phyloP scores from a whole-genome alignment of 495 filamentous ascomycete genomes.

The Aspergillus nidulans region DNA sequence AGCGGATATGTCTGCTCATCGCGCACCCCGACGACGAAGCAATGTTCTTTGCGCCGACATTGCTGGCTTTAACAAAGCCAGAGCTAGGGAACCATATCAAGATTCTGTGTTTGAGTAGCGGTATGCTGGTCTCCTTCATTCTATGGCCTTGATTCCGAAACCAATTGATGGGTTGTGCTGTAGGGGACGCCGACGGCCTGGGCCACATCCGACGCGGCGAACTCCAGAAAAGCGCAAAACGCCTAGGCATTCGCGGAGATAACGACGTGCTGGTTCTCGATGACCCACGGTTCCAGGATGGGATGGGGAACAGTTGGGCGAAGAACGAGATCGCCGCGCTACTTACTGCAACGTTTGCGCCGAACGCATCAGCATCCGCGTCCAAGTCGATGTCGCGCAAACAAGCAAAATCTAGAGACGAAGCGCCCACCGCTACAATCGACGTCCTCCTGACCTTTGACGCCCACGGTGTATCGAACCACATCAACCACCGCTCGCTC shows the following conservation, averaged over 20 bases:
- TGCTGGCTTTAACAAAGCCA: constrained; percentile 71
- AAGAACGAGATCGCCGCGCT: constrained; percentile 61
- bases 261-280: constrained; percentile 82
- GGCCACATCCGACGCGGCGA: constrained; percentile 79
- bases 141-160: background rate
- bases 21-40: constrained; percentile 98
- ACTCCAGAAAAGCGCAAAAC: constrained; percentile 68
- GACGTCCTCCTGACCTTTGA: constrained; percentile 91
- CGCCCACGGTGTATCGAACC: constrained; percentile 66
- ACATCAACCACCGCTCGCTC: constrained; percentile 88
- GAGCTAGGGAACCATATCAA: constrained; percentile 81
- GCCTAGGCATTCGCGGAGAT: constrained; percentile 66
- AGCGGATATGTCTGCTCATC: constrained; percentile 84
- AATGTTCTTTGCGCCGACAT: constrained; percentile 95
- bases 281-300: constrained; percentile 76
- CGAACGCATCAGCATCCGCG: constrained; percentile 22
- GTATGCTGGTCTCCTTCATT: constrained; percentile 35
- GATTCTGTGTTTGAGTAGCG: constrained; percentile 86
- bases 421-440: constrained; percentile 56
- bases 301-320: constrained; percentile 75
- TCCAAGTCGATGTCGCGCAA: constrained; percentile 17
- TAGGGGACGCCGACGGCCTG: constrained; percentile 80
- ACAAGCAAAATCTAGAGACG: constrained; percentile 12
- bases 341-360: constrained; percentile 64
- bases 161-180: too few species aligned